Evolutionary conservation across 2,329 filamentous ascomycete species (phyloP).

Genomic region (Falciphora oryzae): DNA sequence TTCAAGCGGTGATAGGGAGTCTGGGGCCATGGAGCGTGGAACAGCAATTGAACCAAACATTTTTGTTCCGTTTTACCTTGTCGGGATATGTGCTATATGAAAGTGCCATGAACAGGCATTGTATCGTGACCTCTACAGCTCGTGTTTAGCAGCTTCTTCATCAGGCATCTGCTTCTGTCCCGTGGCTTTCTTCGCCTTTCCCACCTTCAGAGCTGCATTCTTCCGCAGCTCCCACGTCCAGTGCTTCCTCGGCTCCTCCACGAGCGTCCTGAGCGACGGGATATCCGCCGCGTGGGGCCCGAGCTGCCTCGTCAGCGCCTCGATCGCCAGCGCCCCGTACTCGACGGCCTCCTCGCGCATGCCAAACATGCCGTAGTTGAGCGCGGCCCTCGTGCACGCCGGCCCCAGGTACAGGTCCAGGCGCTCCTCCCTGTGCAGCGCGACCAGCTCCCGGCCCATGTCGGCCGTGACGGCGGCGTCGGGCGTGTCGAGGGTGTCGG

Average conservation of each 20-base stretch:
- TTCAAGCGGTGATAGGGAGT: too few relatives aligned
- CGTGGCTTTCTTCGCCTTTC: too few relatives aligned
- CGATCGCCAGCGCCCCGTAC: slow-evolving; percentile 27
- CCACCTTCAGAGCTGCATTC: neutral
- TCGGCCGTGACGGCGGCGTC: slow-evolving; percentile 21
- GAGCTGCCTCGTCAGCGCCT: slow-evolving; percentile 26
- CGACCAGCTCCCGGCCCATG: slow-evolving; percentile 23
- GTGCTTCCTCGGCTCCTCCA: slow-evolving; percentile 24
- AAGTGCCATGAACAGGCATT: too few relatives aligned
- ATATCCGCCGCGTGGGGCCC: slow-evolving; percentile 24
- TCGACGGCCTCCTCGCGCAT: slow-evolving; percentile 24
- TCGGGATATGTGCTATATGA: too few relatives aligned
- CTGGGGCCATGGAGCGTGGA: too few relatives aligned
- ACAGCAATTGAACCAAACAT: too few relatives aligned
- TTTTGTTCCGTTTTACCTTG: too few relatives aligned
- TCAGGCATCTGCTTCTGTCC: too few relatives aligned
- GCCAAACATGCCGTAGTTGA: slow-evolving; percentile 33
- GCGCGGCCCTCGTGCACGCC: slow-evolving; percentile 31
- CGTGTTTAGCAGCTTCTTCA: too few relatives aligned
- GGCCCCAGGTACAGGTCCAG: slow-evolving; percentile 27
- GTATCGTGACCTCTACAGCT: too few relatives aligned
- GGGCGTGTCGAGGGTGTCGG: slow-evolving; percentile 20
- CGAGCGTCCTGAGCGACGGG: slow-evolving; percentile 26
- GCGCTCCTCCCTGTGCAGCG: slow-evolving; percentile 27
- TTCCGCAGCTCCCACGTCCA: slow-evolving; percentile 25